phyloP scores from a whole-genome alignment of 306 rosid genomes.

The Rubus parviflorus region DNA sequence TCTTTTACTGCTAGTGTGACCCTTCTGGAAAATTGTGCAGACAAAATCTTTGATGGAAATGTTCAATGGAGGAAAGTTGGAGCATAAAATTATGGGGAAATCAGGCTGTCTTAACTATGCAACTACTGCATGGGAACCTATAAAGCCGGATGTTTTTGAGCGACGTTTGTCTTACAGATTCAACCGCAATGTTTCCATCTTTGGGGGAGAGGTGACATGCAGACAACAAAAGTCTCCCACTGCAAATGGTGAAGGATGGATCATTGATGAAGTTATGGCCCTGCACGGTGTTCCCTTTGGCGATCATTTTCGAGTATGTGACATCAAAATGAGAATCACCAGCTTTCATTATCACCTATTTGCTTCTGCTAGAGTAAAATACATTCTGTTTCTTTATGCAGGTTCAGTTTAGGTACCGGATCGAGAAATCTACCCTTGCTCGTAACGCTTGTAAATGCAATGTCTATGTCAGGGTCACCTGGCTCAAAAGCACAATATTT shows the following conservation, averaged over 20 bases:
- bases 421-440: slow-evolving; percentile 51
- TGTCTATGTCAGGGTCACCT: slow-evolving; percentile 45
- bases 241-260: slow-evolving; percentile 53
- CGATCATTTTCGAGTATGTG: slow-evolving; percentile 59
- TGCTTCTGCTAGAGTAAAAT: not conserved
- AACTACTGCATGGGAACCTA: slow-evolving; percentile 60
- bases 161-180: slow-evolving; percentile 61
- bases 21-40: slow-evolving; percentile 37
- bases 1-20: not conserved
- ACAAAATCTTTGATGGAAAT: slow-evolving; percentile 54
- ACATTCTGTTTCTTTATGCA: slow-evolving; percentile 25
- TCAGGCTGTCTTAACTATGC: slow-evolving; percentile 60
- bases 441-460: slow-evolving; percentile 60
- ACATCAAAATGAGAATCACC: not conserved
- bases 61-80: slow-evolving; percentile 70
- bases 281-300: slow-evolving; percentile 67
- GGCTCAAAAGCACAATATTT: slow-evolving; percentile 69
- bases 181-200: slow-evolving; percentile 48
- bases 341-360: not conserved
- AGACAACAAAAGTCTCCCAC: slow-evolving; percentile 54
- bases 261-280: slow-evolving; percentile 64
- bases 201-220: slow-evolving; percentile 66
- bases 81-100: slow-evolving; percentile 62
- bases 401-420: slow-evolving; percentile 64
- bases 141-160: slow-evolving; percentile 41